Conservation (phyloP, 306 rosid genomes). For the Cucurbita pepo region DNA sequence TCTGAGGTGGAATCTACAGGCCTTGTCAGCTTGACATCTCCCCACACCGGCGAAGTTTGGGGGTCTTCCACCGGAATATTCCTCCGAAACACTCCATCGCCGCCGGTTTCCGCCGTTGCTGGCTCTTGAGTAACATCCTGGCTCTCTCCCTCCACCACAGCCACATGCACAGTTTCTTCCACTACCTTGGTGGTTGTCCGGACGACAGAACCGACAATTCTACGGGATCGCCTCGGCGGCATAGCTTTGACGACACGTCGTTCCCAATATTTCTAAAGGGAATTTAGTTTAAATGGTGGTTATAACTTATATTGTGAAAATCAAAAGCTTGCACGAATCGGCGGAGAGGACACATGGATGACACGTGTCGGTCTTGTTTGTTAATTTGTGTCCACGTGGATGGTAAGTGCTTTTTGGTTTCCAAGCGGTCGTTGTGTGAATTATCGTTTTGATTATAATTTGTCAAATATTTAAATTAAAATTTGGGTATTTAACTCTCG, state of each 20-base stretch:
- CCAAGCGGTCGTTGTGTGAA: not conserved
- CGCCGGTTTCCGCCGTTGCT: not conserved
- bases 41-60: not conserved
- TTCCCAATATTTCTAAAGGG: no score
- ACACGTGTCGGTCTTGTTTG: not conserved
- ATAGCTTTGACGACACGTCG: constrained; percentile 3
- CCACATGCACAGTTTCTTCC: constrained; percentile 16
- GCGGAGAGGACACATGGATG: not conserved
- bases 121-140: constrained; percentile 2
- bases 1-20: not conserved
- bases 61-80: constrained; percentile 15
- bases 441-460: not conserved
- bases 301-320: not conserved
- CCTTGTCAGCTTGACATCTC: not conserved
- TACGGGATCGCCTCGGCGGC: constrained; percentile 29
- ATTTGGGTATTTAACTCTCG: no score
- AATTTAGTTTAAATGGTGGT: not conserved
- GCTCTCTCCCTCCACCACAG: constrained; percentile 8
- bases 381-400: not conserved
- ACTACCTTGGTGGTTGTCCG: constrained; percentile 22
- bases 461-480: no score
- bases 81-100: not conserved
- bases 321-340: not conserved
- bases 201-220: constrained; percentile 10
- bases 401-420: not conserved